Conservation (phyloP, 1,284 basidiomycete genomes). For the Phaffia rhodozyma region DNA sequence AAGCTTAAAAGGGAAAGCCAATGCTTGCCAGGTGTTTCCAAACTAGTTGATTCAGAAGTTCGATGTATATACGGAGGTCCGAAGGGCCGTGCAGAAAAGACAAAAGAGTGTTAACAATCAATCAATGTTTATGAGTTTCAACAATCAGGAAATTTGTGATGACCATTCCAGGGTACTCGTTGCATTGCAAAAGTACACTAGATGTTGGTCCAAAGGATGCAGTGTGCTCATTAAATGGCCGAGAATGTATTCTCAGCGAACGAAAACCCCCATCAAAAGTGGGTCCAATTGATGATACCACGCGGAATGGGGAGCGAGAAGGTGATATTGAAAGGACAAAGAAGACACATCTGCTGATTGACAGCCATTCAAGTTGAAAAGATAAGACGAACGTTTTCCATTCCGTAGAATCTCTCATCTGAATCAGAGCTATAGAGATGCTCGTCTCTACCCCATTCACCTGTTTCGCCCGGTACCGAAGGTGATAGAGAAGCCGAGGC, state of each 20-base stretch:
- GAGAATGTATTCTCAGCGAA: not conserved
- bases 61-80: not conserved
- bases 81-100: constrained; percentile 11
- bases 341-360: not conserved
- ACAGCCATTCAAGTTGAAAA: too few species aligned
- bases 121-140: too few species aligned
- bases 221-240: not conserved
- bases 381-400: constrained; percentile 67
- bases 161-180: not conserved
- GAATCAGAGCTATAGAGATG: too few species aligned
- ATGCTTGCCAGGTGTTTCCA: constrained; percentile 63
- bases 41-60: constrained; percentile 41
- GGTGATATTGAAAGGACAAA: not conserved
- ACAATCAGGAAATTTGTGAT: not conserved
- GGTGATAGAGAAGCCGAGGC: not conserved
- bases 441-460: not conserved
- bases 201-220: not conserved
- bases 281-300: not conserved
- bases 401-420: constrained; percentile 50
- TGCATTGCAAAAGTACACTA: not conserved
- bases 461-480: not conserved
- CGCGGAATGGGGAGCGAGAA: not conserved
- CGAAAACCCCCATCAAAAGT: not conserved
- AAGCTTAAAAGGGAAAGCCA: constrained; percentile 24
- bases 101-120: not conserved